Percentiles rank a stretch among this genome's conserved stretches.
Evolutionary conservation across 257 asterid species (phyloP).

Genomic region (Agastache rugosa): DNA sequence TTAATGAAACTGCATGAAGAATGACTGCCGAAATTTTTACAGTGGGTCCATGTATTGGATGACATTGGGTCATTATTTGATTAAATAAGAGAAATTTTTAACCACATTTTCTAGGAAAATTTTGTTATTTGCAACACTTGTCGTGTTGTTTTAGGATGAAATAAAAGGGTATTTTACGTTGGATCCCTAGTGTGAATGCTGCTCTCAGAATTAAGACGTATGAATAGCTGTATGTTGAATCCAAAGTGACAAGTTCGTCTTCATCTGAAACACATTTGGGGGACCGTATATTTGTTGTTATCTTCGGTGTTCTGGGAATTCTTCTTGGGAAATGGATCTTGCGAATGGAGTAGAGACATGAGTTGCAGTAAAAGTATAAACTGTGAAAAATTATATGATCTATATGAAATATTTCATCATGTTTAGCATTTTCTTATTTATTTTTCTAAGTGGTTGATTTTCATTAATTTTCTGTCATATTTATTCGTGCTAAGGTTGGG

Average conservation of each 20-base stretch:
- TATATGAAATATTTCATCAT: too few species aligned
- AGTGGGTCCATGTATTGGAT: neutral
- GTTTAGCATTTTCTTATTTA: too few species aligned
- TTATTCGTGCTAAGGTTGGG: neutral
- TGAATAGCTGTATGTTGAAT: neutral
- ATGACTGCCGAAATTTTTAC: neutral
- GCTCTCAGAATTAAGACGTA: neutral
- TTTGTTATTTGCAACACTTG: constrained; percentile 1
- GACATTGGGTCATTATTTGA: neutral
- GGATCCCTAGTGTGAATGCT: neutral
- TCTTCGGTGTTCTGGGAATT: neutral
- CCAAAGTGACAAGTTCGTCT: neutral
- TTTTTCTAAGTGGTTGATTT: neutral
- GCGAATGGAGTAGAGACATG: neutral
- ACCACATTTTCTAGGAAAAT: neutral
- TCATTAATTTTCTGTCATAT: neutral
- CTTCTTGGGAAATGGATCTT: neutral
- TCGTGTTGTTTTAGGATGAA: constrained; percentile 3
- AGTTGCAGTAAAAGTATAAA: neutral
- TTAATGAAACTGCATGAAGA: constrained; percentile 4
- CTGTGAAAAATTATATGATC: neutral
- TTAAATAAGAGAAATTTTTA: neutral
- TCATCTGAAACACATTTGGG: neutral
- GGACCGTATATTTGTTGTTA: neutral
- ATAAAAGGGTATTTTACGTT: neutral